Base-by-base conservation (phyloP, 352 stramenopile genomes). In the Pythium folliculosum region DNA sequence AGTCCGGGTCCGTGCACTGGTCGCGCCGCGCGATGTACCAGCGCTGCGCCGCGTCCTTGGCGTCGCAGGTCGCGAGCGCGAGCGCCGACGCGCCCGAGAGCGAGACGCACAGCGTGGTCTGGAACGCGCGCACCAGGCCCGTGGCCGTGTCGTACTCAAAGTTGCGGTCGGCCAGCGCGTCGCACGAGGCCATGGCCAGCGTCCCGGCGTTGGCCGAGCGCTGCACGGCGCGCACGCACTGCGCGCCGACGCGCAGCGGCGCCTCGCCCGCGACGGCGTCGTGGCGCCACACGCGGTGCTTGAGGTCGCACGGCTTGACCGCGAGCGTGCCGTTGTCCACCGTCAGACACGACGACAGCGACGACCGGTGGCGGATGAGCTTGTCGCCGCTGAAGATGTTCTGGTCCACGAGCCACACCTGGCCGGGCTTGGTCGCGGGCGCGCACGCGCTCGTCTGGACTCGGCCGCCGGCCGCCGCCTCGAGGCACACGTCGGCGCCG, bases 121-220 rank as follows among this genome's bases (percentile, higher is more conserved):
- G 48, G 40, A 23, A 45, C 55, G 47, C 47, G 9, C 55, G 55
- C n/a, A 63, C 47, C 19, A 53, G 37, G 6, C 55, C 55, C 40
- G 55, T 53, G 23, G 22, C 25, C 22, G 55, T 52, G 22, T 63
- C 55, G 55, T 63, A 63, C 55, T 63, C 55, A 27, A 63, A 63
- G 40, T 52, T 52, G 47, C 47, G 47, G 47, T 52, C 47, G 47
- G 47, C 19, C 19, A 22, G 47, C 19, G 19, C 19, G 47, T 52
- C 47, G 21, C 47, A 52, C 21, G 47, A 16, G 47, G 19, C 47
- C 47, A 52, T 52, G 47, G 47, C 47, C 47, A 52, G 47, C 47
- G 21, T 30, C 19, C 47, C 47, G 19, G 17, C 30, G 7, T 17
- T 52, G 19, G 19, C 7, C 47, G 47, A 52, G 19, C 47, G 47